Base-by-base conservation (phyloP, 1,139 yeast species). In the Keqinozyma sinolaborantium region DNA sequence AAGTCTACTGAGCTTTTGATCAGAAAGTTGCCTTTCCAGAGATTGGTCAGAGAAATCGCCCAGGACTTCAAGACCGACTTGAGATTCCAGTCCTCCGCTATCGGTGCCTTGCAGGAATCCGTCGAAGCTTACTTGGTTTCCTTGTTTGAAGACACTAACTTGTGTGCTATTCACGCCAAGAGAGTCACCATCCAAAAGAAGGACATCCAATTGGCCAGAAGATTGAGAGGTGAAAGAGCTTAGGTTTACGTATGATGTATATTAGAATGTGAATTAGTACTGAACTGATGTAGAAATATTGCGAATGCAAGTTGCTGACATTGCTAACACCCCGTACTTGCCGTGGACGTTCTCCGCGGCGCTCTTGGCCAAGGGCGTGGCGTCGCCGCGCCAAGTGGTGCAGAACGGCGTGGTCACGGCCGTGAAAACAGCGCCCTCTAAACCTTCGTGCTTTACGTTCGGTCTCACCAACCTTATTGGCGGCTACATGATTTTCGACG, bases 131-230 rank as follows among this genome's bases (percentile, higher is more conserved):
- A 90, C 82, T 79, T 90, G 59, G 81, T 75, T 43, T 84, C 95
- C 41, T 73, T 85, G 56, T 85, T 85, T 53, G 95, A 90, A 77
- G 97, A 88, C 75, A 90, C 97, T 54, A 90, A 90, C 82, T 80
- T 90, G 76, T 92, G 97, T 74, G 97, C 97, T 56, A 87, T 92
- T 59, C 97, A 90, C 77, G 97, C 97, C 62, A 90, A 90, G 90
- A 86, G 97, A 79, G 97, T 90, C 60, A 90, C 97, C 51, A 90
- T 90, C 70, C 97, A 90, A 77, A 92, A 90, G 95, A 90, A 90
- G 83, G 97, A 90, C 70, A 88, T 90, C 69, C 95, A 88, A 73
- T 83, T 90, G 65, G 97, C 97, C 51, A 88, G 97, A 80, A 92
- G 97, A 83, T 83, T 90, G 67, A 88, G 97, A 77, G 97, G 97